Evolutionary conservation across 495 filamentous ascomycete genomes (phyloP).

Genomic region (Penicillium paxilli): DNA sequence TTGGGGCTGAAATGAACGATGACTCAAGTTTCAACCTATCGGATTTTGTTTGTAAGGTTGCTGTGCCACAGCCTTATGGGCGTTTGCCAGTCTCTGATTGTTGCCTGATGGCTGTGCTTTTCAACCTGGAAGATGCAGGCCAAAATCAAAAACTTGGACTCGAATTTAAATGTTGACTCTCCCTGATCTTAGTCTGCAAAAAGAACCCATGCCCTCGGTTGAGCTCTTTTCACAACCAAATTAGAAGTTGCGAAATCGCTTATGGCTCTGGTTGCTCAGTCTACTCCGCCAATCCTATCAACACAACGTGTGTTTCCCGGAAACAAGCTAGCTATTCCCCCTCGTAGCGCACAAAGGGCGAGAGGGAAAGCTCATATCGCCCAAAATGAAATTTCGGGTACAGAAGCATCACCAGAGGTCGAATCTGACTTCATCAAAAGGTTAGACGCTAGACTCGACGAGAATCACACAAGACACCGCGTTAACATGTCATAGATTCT

Average conservation of each 20-base stretch:
- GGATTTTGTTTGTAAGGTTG: background rate
- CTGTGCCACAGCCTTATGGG: background rate
- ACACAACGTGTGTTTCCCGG: background rate
- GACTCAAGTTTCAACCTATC: background rate
- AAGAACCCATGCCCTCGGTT: background rate
- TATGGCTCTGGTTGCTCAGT: background rate
- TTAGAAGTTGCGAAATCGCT: background rate
- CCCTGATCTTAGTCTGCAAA: too few relatives aligned
- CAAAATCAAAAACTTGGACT: background rate
- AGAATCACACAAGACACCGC: background rate
- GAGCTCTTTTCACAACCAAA: background rate
- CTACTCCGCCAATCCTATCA: background rate
- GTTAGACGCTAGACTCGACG: background rate
- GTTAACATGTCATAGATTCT: constrained; percentile 13
- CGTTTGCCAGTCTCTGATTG: background rate
- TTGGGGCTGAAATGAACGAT: background rate
- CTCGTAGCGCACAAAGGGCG: background rate
- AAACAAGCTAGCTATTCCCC: too few relatives aligned
- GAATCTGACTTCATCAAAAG: background rate
- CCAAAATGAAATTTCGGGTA: background rate
- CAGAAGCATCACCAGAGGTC: background rate
- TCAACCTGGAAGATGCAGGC: too few relatives aligned
- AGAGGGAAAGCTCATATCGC: background rate
- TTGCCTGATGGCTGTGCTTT: background rate
- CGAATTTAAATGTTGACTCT: too few relatives aligned